Conservation (phyloP, 2,329 filamentous ascomycete genomes). For the Fusarium odoratissimum region DNA sequence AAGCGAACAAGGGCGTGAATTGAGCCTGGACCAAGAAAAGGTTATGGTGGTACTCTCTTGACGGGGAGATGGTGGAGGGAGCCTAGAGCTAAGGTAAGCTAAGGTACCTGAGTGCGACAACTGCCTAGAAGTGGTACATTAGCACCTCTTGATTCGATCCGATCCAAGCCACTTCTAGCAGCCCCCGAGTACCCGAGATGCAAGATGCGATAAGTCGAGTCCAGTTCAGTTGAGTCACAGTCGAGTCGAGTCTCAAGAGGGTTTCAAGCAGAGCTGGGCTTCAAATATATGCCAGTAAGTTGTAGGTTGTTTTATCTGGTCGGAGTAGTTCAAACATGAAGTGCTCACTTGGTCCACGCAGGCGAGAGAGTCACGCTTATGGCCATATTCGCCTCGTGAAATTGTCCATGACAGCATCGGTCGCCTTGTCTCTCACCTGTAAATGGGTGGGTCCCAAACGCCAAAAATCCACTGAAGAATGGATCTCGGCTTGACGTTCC, state of each 20-base stretch:
- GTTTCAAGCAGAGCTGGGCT: neutral
- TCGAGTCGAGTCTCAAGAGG: neutral
- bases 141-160: conserved; percentile 10
- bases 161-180: conserved; percentile 36
- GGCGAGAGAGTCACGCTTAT: conserved; percentile 29
- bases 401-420: conserved; percentile 39
- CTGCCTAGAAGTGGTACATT: conserved; percentile 34
- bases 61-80: conserved; percentile 28
- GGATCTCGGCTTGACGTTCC: conserved; percentile 24
- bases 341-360: conserved; percentile 32
- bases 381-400: conserved; percentile 16
- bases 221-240: conserved; percentile 24
- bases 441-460: conserved; percentile 17
- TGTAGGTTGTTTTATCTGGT: neutral
- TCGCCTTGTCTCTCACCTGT: conserved; percentile 23
- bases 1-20: conserved; percentile 42
- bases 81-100: conserved; percentile 34
- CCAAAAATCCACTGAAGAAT: conserved; percentile 15
- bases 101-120: conserved; percentile 35
- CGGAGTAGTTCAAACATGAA: neutral
- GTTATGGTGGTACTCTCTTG: conserved; percentile 45
- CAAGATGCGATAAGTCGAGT: neutral
- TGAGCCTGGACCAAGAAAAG: conserved; percentile 34
- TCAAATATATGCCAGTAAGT: neutral
- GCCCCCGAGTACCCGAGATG: conserved; percentile 6